phyloP scores from a whole-genome alignment of 345 rosid species.

The Pistacia vera region DNA sequence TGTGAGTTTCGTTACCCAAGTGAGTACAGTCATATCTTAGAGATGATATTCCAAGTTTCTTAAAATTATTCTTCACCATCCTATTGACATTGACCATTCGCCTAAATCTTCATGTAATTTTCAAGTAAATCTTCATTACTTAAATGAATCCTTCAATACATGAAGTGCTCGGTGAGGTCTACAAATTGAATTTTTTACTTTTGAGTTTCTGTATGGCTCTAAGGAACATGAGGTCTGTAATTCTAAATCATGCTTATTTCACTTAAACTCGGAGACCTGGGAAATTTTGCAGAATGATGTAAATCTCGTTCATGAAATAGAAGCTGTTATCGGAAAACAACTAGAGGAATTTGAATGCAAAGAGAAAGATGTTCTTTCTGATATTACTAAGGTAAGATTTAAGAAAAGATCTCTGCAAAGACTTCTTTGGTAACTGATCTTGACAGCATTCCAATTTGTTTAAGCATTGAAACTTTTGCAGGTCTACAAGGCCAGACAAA shows the following conservation, averaged over 20 bases:
- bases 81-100: too few relatives aligned
- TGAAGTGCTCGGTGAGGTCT: too few relatives aligned
- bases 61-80: too few relatives aligned
- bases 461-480: constrained; percentile 26
- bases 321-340: constrained; percentile 67
- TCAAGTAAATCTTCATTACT: too few relatives aligned
- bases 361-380: constrained; percentile 76
- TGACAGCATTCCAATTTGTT: background rate
- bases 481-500: constrained; percentile 89
- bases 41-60: too few relatives aligned
- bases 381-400: constrained; percentile 61
- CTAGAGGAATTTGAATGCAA: constrained; percentile 64
- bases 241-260: background rate
- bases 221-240: background rate
- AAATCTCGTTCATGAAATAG: constrained; percentile 74
- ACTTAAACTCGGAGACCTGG: constrained; percentile 19
- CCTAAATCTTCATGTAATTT: background rate
- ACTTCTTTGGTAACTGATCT: background rate
- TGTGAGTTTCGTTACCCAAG: constrained; percentile 80
- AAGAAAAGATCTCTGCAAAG: background rate
- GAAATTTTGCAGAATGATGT: constrained; percentile 66
- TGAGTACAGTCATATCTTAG: constrained; percentile 25
- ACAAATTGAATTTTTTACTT: too few relatives aligned
- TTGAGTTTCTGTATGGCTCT: too few relatives aligned
- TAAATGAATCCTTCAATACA: too few relatives aligned